Evolutionary conservation across 441 rosid genomes (phyloP).

Genomic region (Aleurites moluccanus): DNA sequence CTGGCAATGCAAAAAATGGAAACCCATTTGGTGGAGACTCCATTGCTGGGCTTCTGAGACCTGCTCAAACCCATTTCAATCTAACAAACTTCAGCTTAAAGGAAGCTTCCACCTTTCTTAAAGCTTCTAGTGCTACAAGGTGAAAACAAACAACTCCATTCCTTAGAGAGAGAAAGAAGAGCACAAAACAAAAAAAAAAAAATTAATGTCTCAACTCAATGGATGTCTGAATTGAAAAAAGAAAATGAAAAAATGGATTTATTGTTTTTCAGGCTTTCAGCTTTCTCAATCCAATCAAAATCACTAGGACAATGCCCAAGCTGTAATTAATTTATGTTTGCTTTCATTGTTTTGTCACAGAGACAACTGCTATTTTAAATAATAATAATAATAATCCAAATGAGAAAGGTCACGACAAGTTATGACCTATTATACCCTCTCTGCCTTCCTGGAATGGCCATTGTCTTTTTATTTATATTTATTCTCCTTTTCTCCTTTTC

Average conservation of each 20-base stretch:
- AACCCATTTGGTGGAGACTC: conserved; percentile 85
- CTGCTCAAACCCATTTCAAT: conserved; percentile 68
- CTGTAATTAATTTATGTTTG: conserved; percentile 16
- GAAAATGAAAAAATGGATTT: conserved; percentile 10
- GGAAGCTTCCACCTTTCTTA: conserved; percentile 30
- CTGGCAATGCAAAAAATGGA: conserved; percentile 79
- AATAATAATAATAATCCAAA: conserved; percentile 11
- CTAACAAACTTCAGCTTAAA: conserved; percentile 33
- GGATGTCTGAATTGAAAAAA: conserved; percentile 14
- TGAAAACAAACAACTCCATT: conserved; percentile 40
- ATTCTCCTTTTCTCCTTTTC: too few species aligned
- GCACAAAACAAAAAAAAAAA: conserved; percentile 15
- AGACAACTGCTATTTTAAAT: conserved; percentile 5
- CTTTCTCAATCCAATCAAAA: conserved; percentile 26
- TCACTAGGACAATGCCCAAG: conserved; percentile 21
- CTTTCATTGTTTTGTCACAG: conserved; percentile 24
- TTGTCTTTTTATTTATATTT: not conserved
- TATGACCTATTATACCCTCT: conserved; percentile 37
- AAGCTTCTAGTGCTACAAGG: conserved; percentile 33
- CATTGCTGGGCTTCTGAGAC: conserved; percentile 64
- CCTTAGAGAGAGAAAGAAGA: conserved; percentile 7
- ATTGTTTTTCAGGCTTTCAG: conserved; percentile 20
- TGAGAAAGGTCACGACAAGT: conserved; percentile 25
- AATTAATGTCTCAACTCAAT: conserved; percentile 15
- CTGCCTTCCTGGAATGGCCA: not conserved